These are phyloP conservation scores for Knoxdaviesia capensis DNA, from an alignment of 2,329 filamentous ascomycete species.

Conservation along the genomic window DNA sequence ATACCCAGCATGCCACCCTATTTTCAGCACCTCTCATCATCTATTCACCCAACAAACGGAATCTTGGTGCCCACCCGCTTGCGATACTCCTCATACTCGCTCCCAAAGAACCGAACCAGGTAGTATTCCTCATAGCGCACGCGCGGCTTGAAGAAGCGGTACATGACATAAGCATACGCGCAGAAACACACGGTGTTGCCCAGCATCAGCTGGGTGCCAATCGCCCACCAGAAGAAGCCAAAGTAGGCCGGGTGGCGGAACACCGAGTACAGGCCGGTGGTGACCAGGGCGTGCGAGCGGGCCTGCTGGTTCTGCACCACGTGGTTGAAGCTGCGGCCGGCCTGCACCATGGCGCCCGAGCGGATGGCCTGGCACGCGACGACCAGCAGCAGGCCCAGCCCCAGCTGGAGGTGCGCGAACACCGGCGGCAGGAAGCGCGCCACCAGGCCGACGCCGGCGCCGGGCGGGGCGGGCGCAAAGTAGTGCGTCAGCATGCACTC, in stretches of 20 bases:
- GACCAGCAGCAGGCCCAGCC: conserved; percentile 44
- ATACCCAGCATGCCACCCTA: no score
- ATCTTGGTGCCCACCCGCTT: conserved; percentile 56
- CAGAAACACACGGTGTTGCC: conserved; percentile 66
- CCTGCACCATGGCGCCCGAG: conserved; percentile 72
- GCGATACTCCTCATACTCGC: conserved; percentile 60
- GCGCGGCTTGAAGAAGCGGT: conserved; percentile 62
- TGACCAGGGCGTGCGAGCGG: conserved; percentile 60
- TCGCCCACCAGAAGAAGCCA: conserved; percentile 94
- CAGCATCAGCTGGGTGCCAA: conserved; percentile 82
- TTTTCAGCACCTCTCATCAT: neutral
- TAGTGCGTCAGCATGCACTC: conserved; percentile 48
- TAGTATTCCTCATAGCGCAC: conserved; percentile 63
- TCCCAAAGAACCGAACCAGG: conserved; percentile 63
- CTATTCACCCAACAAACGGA: conserved; percentile 33
- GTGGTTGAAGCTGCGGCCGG: conserved; percentile 83
- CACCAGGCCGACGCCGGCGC: neutral
- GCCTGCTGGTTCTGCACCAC: conserved; percentile 54
- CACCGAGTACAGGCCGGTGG: conserved; percentile 53
- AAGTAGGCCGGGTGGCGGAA: conserved; percentile 87
- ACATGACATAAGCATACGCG: conserved; percentile 56
- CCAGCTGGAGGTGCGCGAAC: conserved; percentile 11
- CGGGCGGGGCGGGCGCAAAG: conserved; percentile 26
- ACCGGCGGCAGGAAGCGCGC: conserved; percentile 13
- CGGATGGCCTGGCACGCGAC: conserved; percentile 54